Base-by-base conservation (phyloP, 345 rosid species). In the Brassica incana region DNA sequence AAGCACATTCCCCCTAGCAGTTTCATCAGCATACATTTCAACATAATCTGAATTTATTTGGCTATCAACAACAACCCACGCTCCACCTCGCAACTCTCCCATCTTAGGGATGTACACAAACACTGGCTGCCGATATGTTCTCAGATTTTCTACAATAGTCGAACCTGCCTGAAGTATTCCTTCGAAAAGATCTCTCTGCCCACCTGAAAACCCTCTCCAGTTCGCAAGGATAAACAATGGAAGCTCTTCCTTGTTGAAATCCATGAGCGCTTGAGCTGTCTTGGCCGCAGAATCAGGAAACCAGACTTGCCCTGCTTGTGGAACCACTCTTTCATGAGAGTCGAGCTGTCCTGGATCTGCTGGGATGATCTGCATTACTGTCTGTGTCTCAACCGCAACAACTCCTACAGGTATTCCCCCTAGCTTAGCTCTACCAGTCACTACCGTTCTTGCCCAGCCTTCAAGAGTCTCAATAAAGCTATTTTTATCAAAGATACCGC, bases 231-330 rank as follows among this genome's bases (percentile, higher is more conserved):
- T 93, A 85, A 95, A 93, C 78, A 95, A 86, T 0, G 99, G 99
- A 72, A 95, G 92, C 88, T 85, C 98, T 84, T 95, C 99, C 75
- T 82, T 81, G 87, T 95, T 90, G 84, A 95, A 95, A 90, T 95
- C 99, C 85, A 95, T 81, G 73, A 95, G 83, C 0, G 99, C 98
- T 82, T 95, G 99, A 64, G 98, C 97, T 11, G 98, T 95, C 89
- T 95, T 95, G 73, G 88, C 85, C 5, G 99, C 99, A 30, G 99
- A 95, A 88, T 93, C 99, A 27, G 99, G 99, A 83, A 95, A 95
- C 99, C 99, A 95, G 75, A 95, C 99, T 86, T 95, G 99, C 67
- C 99, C 99, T 71, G 99, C 99, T 86, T 93, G 98, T 0, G 99
- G 97, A 71, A 93, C 99, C 54, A 95, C 95, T 83, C 97, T 86